A percentile compares a stretch with the other conserved stretches of the same genome.
These are phyloP conservation scores for Trichoderma sp. DNA, from an alignment of 2,329 filamentous ascomycete genomes.

Conservation along the genomic window DNA sequence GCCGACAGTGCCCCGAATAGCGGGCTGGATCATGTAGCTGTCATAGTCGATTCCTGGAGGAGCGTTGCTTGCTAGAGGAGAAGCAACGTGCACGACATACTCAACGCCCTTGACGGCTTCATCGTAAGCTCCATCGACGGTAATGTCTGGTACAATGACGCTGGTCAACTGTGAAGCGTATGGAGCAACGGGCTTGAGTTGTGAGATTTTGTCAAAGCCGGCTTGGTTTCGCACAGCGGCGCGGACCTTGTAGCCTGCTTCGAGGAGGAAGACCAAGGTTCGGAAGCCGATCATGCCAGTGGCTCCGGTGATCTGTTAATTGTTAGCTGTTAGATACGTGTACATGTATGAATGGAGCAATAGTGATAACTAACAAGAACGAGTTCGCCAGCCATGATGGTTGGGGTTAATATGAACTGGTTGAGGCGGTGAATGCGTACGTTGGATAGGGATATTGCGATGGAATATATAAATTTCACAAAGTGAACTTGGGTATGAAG, in stretches of 20 bases:
- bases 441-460: background rate
- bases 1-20: constrained; percentile 36
- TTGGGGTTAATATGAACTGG: background rate
- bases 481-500: background rate
- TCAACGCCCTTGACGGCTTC: constrained; percentile 36
- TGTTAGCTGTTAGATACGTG: background rate
- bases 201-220: constrained; percentile 22
- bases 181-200: constrained; percentile 8
- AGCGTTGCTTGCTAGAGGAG: constrained; percentile 24
- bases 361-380: background rate
- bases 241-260: constrained; percentile 31
- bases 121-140: constrained; percentile 38
- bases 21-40: constrained; percentile 32
- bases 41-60: constrained; percentile 19
- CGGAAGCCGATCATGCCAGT: constrained; percentile 34
- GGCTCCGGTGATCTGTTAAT: constrained; percentile 28
- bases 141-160: constrained; percentile 39
- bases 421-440: background rate
- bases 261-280: constrained; percentile 27
- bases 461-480: background rate
- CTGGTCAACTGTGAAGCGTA: constrained; percentile 25
- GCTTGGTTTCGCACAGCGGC: constrained; percentile 30
- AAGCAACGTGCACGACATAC: constrained; percentile 36
- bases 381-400: constrained; percentile 13
- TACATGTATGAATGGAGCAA: background rate